Evolutionary conservation across 2,329 filamentous ascomycete genomes (phyloP), one percentile per base, ranked within the genome.

Genomic region (Colletotrichum sp.): DNA sequence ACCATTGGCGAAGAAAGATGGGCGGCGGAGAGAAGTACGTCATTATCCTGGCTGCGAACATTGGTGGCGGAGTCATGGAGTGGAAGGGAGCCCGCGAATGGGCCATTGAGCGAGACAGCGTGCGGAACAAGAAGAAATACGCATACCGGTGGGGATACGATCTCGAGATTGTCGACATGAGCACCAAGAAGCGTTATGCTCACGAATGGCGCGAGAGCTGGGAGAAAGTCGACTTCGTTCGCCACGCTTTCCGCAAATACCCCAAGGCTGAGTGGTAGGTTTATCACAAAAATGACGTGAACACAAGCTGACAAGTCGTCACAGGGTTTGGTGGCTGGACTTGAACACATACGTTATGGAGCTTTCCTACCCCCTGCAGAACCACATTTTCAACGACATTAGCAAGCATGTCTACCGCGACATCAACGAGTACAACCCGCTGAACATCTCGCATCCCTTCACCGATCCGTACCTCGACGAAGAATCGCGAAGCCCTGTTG

Each of bases 131-230:
- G 89, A 93, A 94, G 83, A 94, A 93, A 81, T 99, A 99, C 82
- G 94, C 93, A 4, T 90, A 92, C 39, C 91, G 90, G 83, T 99
- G 97, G 96, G 97, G 97, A 16, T 99, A 99, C 84, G 94, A 98
- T 77, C 88, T 99, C 75, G 97, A 99, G 84, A 94, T 99, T 82
- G 95, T 98, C 79, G 98, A 99, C 84, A 98, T 99, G 96, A 96
- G 96, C 87, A 98, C 96, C 70, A 98, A 98, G 90, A 99, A 98
- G 87, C 93, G 96, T 79, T 99, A 99, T 84, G 96, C 97, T 32
- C 97, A 99, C 86, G 97, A 99, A 86, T 99, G 97, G 97, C 92
- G 97, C 81, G 97, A 99, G 86, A 98, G 96, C 84, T 99, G 97
- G 97, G 97, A 99, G 86, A 99, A 99, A 89, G 96, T 98, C 77